phyloP scores from a whole-genome alignment of 148 eudicot species.

The Salicornia ramosissima region DNA sequence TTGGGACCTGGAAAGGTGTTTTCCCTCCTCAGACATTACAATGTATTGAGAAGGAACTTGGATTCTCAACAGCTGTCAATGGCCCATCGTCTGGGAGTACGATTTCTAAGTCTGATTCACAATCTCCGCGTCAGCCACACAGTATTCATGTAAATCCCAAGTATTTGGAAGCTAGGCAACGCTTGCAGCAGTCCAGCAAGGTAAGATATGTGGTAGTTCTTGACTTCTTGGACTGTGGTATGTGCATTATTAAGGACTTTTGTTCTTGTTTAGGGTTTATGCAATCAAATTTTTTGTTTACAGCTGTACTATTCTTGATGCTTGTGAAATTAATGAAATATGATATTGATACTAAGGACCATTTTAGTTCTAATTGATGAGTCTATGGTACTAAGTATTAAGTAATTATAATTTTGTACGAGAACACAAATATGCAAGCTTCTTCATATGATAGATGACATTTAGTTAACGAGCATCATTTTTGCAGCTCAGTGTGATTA shows the following conservation, averaged over 20 bases:
- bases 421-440: no score
- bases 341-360: no score
- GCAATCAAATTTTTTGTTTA: not conserved
- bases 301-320: not conserved
- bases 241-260: not conserved
- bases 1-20: constrained; percentile 97
- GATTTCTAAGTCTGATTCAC: constrained; percentile 56
- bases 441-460: no score
- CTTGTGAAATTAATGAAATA: not conserved
- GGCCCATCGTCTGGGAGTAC: constrained; percentile 61
- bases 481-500: no score
- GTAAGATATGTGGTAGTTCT: constrained; percentile 33
- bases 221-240: not conserved
- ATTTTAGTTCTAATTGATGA: not conserved
- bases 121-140: constrained; percentile 60
- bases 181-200: constrained; percentile 76
- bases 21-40: constrained; percentile 88
- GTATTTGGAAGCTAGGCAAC: constrained; percentile 90
- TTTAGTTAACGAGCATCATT: no score
- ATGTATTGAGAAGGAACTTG: constrained; percentile 85
- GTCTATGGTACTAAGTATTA: not conserved
- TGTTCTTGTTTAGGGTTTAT: not conserved
- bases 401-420: not conserved
- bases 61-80: constrained; percentile 52
- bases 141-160: constrained; percentile 96